Conservation (phyloP, 2,329 filamentous ascomycete species). For the Paraconiothyrium sp. region DNA sequence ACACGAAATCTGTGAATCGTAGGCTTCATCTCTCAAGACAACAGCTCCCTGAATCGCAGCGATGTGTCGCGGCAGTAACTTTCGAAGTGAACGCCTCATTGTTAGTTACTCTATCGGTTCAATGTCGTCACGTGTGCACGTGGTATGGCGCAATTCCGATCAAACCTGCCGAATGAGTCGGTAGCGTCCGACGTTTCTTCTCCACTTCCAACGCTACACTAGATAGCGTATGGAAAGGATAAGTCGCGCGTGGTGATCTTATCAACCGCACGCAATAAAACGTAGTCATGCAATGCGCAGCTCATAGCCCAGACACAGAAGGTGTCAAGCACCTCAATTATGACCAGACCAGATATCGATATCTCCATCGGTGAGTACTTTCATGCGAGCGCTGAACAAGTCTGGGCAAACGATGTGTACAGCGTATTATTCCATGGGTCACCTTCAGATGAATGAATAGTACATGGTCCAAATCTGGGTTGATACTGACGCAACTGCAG, state of each 20-base stretch:
- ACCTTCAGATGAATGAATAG: background rate
- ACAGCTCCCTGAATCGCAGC: background rate
- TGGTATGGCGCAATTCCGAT: constrained; percentile 10
- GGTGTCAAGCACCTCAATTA: background rate
- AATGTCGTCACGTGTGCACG: background rate
- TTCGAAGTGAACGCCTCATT: too few species aligned
- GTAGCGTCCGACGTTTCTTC: background rate
- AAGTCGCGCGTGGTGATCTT: background rate
- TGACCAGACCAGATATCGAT: background rate
- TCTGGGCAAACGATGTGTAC: background rate
- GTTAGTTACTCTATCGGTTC: too few species aligned
- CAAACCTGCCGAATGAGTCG: background rate
- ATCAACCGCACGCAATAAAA: background rate
- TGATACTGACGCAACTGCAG: background rate
- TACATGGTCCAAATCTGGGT: background rate
- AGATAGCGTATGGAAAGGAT: background rate
- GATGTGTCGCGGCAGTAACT: too few species aligned
- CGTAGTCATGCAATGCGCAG: background rate
- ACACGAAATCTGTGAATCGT: constrained; percentile 9
- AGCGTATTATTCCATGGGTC: background rate
- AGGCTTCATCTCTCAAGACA: background rate
- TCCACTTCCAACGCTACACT: background rate
- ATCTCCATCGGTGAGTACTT: background rate
- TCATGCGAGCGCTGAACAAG: background rate
- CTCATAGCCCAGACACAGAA: background rate